Percentiles rank a stretch among this genome's conserved stretches.
phyloP scores from a whole-genome alignment of 345 rosid species.

The Eutrema japonicum region DNA sequence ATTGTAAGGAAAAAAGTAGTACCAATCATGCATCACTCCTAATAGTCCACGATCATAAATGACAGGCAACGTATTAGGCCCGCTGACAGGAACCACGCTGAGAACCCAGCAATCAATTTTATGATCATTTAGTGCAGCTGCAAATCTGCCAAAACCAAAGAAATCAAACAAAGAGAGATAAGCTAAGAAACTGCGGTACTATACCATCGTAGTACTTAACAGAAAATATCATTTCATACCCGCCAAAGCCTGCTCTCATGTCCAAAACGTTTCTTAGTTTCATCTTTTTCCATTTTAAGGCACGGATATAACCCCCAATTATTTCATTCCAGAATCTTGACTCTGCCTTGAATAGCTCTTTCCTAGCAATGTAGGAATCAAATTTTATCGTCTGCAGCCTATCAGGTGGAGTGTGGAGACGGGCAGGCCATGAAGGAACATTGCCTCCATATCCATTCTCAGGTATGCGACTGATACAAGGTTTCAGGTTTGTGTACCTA shows the following conservation, averaged over 20 bases:
- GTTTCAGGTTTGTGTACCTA: slow-evolving; percentile 85
- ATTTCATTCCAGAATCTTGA: slow-evolving; percentile 82
- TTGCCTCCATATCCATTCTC: slow-evolving; percentile 85
- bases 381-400: slow-evolving; percentile 83
- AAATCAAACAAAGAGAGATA: slow-evolving; percentile 9
- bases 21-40: slow-evolving; percentile 98
- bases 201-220: not conserved
- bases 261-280: slow-evolving; percentile 87
- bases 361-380: slow-evolving; percentile 91
- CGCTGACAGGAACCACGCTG: slow-evolving; percentile 91
- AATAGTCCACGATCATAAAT: slow-evolving; percentile 93
- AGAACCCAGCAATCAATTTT: slow-evolving; percentile 86
- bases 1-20: slow-evolving; percentile 36
- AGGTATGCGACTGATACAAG: slow-evolving; percentile 85
- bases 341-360: slow-evolving; percentile 89
- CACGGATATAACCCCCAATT: slow-evolving; percentile 69
- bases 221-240: slow-evolving; percentile 53
- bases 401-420: slow-evolving; percentile 83
- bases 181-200: slow-evolving; percentile 7
- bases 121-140: slow-evolving; percentile 81
- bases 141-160: slow-evolving; percentile 68
- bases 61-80: slow-evolving; percentile 92
- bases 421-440: slow-evolving; percentile 78
- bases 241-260: slow-evolving; percentile 98
- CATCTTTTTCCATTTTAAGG: slow-evolving; percentile 75